Percentiles rank a stretch among this genome's conserved stretches.
These are phyloP conservation scores for Escallonia herrerae DNA, from an alignment of 129 eudicot genomes.

Conservation along the genomic window DNA sequence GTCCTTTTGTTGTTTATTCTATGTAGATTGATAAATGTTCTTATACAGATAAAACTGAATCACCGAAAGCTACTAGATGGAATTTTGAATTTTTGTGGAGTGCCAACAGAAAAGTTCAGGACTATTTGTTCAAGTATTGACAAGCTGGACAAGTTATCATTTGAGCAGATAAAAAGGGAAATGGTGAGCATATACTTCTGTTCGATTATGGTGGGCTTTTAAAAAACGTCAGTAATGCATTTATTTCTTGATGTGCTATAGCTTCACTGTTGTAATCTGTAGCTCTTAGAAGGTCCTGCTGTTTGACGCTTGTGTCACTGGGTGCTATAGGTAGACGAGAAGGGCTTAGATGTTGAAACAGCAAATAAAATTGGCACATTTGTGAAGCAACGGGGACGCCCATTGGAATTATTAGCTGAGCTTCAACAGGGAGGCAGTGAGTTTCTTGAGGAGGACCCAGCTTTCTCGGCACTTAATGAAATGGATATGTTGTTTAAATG, in stretches of 20 bases:
- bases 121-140: slow-evolving; percentile 96
- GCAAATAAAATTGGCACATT: slow-evolving; percentile 73
- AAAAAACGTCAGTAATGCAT: no score
- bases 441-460: slow-evolving; percentile 47
- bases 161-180: slow-evolving; percentile 78
- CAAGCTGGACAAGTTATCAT: slow-evolving; percentile 83
- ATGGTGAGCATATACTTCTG: slow-evolving; percentile 46
- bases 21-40: not conserved
- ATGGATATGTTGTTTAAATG: slow-evolving; percentile 74
- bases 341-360: slow-evolving; percentile 57
- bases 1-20: not conserved
- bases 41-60: slow-evolving; percentile 68
- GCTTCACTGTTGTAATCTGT: no score
- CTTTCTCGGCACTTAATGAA: slow-evolving; percentile 64
- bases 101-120: slow-evolving; percentile 73
- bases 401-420: slow-evolving; percentile 53
- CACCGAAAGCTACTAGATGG: slow-evolving; percentile 90
- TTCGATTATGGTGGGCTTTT: no score
- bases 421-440: slow-evolving; percentile 54
- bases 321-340: slow-evolving; percentile 57
- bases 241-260: no score
- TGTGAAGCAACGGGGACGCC: slow-evolving; percentile 61
- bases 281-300: no score
- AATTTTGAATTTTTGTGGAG: slow-evolving; percentile 88
- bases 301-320: not conserved